Percentiles rank a stretch among this genome's conserved stretches.
phyloP scores from a whole-genome alignment of 2,329 filamentous ascomycete genomes.

The Zasmidium cellare region DNA sequence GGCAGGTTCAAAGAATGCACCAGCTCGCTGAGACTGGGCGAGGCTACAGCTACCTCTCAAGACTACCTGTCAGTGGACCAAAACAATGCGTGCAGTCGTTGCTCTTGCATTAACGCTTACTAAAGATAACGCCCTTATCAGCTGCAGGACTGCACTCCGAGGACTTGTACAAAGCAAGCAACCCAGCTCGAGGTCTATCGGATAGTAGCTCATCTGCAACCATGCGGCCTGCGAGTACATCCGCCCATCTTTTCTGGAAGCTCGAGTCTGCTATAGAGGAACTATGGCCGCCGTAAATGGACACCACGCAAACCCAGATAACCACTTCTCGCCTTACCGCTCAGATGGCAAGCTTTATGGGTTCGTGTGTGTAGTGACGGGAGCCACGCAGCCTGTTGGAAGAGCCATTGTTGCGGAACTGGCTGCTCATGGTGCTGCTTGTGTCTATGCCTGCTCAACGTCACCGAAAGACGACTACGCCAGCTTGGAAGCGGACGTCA shows the following conservation, averaged over 20 bases:
- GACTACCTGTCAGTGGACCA: no score
- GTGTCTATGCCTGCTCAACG: slow-evolving; percentile 60
- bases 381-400: slow-evolving; percentile 61
- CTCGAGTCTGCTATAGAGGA: neutral
- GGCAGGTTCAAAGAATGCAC: no score
- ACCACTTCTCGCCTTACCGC: slow-evolving; percentile 59
- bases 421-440: slow-evolving; percentile 64
- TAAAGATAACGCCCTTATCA: slow-evolving; percentile 3
- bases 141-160: neutral
- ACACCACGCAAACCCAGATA: slow-evolving; percentile 20
- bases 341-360: slow-evolving; percentile 63
- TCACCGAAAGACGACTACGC: slow-evolving; percentile 43
- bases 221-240: neutral
- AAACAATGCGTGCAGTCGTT: neutral
- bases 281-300: slow-evolving; percentile 19
- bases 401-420: slow-evolving; percentile 61
- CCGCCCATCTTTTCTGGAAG: neutral
- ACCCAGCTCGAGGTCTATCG: no score
- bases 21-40: no score
- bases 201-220: neutral
- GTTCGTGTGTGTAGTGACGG: slow-evolving; percentile 65
- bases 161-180: slow-evolving; percentile 1
- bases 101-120: neutral
- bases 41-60: no score
- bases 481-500: slow-evolving; percentile 44